Evolutionary conservation across 2,329 filamentous ascomycete species (phyloP).

Genomic region (Fusarium secorum): DNA sequence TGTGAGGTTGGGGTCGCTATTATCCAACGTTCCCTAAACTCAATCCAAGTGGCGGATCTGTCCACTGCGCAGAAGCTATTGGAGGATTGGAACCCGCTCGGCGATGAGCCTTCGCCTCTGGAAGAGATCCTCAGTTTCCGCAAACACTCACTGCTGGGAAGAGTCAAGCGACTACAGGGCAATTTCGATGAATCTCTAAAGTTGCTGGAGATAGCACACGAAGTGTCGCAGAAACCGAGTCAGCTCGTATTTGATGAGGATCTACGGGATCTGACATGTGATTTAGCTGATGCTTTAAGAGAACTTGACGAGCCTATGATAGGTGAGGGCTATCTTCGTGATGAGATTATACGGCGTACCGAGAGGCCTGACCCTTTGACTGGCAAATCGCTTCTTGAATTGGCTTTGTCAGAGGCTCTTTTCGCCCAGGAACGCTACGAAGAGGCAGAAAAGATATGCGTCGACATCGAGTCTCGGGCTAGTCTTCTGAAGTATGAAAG

Average conservation of each 20-base stretch:
- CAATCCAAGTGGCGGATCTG: conserved; percentile 31
- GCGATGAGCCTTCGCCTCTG: conserved; percentile 17
- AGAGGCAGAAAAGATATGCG: conserved; percentile 28
- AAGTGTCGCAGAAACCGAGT: conserved; percentile 2
- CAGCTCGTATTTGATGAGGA: conserved; percentile 32
- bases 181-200: conserved; percentile 20
- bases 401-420: conserved; percentile 32
- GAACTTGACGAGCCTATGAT: conserved; percentile 26
- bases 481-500: conserved; percentile 34
- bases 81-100: conserved; percentile 24
- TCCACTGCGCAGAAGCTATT: conserved; percentile 22
- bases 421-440: conserved; percentile 29
- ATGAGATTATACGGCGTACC: conserved; percentile 21
- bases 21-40: conserved; percentile 31
- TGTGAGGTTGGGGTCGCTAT: conserved; percentile 26
- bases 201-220: conserved; percentile 14
- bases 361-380: conserved; percentile 14
- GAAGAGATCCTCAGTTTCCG: conserved; percentile 31
- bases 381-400: conserved; percentile 29
- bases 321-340: conserved; percentile 25
- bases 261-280: conserved; percentile 32
- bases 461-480: conserved; percentile 15
- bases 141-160: conserved; percentile 31
- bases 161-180: conserved; percentile 27
- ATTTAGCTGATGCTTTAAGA: conserved; percentile 33